phyloP scores from a whole-genome alignment of 179 eudicot genomes.

The Silene vulgaris region DNA sequence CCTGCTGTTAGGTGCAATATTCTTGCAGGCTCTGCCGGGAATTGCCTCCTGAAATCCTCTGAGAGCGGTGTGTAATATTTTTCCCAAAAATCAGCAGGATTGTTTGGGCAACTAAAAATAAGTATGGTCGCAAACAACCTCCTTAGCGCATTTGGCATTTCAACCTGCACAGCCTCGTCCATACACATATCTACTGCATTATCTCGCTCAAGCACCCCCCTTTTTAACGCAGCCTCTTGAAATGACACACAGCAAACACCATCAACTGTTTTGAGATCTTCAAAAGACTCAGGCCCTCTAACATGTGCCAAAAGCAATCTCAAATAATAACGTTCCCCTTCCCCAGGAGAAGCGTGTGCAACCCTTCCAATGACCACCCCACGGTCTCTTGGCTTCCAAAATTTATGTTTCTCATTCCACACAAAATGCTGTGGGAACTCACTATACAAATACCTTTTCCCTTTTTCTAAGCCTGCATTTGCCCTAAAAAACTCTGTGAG shows the following conservation, averaged over 20 bases:
- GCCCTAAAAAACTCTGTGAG: slow-evolving; percentile 6
- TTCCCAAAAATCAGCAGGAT: background rate
- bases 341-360: slow-evolving; percentile 8
- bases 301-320: slow-evolving; percentile 18
- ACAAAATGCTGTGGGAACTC: slow-evolving; percentile 29
- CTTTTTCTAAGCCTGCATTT: background rate
- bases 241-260: background rate
- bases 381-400: slow-evolving; percentile 4
- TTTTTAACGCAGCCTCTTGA: slow-evolving; percentile 6
- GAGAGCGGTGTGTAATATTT: background rate
- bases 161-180: no score
- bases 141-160: background rate
- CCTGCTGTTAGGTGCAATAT: background rate
- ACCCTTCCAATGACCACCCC: slow-evolving; percentile 11
- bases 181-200: background rate
- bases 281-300: slow-evolving; percentile 23
- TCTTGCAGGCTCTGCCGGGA: background rate
- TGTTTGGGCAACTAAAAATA: background rate
- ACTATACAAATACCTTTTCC: background rate
- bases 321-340: slow-evolving; percentile 24
- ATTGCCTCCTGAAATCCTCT: background rate
- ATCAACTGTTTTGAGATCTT: slow-evolving; percentile 5
- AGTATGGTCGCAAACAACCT: background rate
- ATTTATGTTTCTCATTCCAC: background rate
- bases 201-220: slow-evolving; percentile 20